phyloP scores from a whole-genome alignment of 371 early-diverging fungal species.

The Apophysomyces trapeziformis region DNA sequence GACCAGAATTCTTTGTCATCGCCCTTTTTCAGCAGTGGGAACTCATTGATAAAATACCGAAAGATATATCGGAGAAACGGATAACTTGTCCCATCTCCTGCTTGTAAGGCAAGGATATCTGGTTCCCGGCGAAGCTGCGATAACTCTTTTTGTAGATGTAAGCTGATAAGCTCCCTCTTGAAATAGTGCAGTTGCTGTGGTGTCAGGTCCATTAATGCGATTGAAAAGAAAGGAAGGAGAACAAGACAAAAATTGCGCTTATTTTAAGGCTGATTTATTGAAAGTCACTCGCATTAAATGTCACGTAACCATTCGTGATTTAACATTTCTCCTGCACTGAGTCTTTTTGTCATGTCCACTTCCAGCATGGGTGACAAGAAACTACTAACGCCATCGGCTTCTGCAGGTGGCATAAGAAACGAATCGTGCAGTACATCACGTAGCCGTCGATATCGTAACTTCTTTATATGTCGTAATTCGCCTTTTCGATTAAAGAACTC shows the following conservation, averaged over 20 bases:
- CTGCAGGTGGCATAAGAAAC: conserved; percentile 63
- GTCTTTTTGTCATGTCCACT: conserved; percentile 63
- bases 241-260: no score
- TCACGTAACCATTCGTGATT: conserved; percentile 60
- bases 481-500: conserved; percentile 83
- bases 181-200: conserved; percentile 36
- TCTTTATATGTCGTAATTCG: conserved; percentile 86
- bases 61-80: conserved; percentile 45
- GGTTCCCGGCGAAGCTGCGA: conserved; percentile 13
- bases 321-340: conserved; percentile 61
- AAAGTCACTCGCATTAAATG: conserved; percentile 7
- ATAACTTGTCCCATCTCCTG: conserved; percentile 7
- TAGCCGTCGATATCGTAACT: conserved; percentile 81
- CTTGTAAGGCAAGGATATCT: conserved; percentile 18
- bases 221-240: not conserved
- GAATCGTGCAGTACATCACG: conserved; percentile 85
- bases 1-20: conserved; percentile 37
- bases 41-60: conserved; percentile 36
- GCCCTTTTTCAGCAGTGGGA: conserved; percentile 44
- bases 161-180: conserved; percentile 31
- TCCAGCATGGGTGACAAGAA: conserved; percentile 83
- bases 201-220: conserved; percentile 22
- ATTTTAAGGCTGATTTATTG: no score
- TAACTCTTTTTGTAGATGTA: conserved; percentile 33
- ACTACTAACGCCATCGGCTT: conserved; percentile 59